Percentiles rank a stretch among this genome's conserved stretches.
Conservation (phyloP, 768 basidiomycete genomes). For the Pleurotus tuber-regium region DNA sequence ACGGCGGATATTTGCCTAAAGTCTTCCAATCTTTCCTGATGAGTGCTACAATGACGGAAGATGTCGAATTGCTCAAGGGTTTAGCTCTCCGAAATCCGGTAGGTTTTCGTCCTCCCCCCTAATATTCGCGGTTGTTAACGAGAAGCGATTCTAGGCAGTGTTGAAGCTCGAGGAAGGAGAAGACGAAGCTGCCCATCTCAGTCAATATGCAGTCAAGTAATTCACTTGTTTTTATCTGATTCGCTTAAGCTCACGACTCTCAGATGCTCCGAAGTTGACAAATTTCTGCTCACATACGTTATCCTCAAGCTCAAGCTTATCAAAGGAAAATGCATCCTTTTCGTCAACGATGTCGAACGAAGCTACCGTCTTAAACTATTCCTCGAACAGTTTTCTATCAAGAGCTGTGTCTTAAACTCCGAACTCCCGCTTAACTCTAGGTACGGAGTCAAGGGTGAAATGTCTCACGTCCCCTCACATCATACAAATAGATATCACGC, state of each 20-base stretch:
- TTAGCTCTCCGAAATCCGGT: constrained; percentile 86
- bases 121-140: too few species aligned
- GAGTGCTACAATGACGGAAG: constrained; percentile 97
- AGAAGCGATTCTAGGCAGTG: too few species aligned
- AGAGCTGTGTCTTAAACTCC: constrained; percentile 93
- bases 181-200: constrained; percentile 76
- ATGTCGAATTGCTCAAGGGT: constrained; percentile 89
- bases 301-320: constrained; percentile 95
- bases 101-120: too few species aligned
- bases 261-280: constrained; percentile 92
- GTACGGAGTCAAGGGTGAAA: constrained; percentile 30
- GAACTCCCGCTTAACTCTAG: constrained; percentile 95
- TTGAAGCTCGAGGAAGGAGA: constrained; percentile 86
- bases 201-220: constrained; percentile 81
- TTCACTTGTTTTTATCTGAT: constrained; percentile 15
- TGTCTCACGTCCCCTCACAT: background rate
- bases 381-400: constrained; percentile 95
- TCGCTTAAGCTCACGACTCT: constrained; percentile 8
- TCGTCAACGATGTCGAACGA: constrained; percentile 94
- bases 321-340: constrained; percentile 93
- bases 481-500: constrained; percentile 72
- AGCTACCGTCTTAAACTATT: constrained; percentile 97
- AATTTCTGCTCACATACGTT: constrained; percentile 94
- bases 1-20: constrained; percentile 69
- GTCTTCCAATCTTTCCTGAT: constrained; percentile 92